Evolutionary conservation across 1,284 basidiomycete species (phyloP).

Genomic region (Ceratorhiza oryzae-sativae): DNA sequence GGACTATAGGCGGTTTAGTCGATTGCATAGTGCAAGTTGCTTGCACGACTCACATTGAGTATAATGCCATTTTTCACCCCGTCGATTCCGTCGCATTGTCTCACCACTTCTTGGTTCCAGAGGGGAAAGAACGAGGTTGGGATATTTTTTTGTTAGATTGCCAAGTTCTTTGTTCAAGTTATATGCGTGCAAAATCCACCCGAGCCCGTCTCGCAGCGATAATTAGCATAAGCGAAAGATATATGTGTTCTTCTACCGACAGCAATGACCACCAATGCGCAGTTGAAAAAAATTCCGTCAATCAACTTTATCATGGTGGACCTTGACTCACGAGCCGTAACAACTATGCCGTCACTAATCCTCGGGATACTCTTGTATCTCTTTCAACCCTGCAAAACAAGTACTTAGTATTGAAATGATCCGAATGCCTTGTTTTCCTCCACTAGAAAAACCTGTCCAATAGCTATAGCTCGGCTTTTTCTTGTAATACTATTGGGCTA

Average conservation of each 20-base stretch:
- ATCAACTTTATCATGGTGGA: neutral
- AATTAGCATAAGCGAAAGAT: neutral
- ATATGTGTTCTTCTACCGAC: neutral
- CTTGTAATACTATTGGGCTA: conserved; percentile 1
- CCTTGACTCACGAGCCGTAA: conserved; percentile 13
- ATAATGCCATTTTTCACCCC: conserved; percentile 1
- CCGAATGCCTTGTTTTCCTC: conserved; percentile 19
- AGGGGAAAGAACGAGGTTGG: neutral
- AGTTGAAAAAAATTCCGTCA: neutral
- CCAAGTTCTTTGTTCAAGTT: neutral
- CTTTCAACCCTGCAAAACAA: conserved; percentile 9
- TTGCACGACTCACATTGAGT: neutral
- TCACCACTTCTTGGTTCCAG: conserved; percentile 1
- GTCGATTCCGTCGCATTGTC: conserved; percentile 15
- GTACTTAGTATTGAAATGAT: neutral
- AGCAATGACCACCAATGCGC: conserved; percentile 21
- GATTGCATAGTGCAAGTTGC: neutral
- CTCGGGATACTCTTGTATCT: conserved; percentile 14
- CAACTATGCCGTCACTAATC: conserved; percentile 18
- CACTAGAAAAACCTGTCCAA: conserved; percentile 25
- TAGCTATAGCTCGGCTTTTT: conserved; percentile 14
- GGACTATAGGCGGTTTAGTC: neutral
- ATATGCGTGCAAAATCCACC: conserved; percentile 5
- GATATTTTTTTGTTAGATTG: neutral
- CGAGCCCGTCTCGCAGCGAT: neutral